Base-by-base conservation (phyloP, 2,329 filamentous ascomycete genomes). In the Cytospora leucostoma region DNA sequence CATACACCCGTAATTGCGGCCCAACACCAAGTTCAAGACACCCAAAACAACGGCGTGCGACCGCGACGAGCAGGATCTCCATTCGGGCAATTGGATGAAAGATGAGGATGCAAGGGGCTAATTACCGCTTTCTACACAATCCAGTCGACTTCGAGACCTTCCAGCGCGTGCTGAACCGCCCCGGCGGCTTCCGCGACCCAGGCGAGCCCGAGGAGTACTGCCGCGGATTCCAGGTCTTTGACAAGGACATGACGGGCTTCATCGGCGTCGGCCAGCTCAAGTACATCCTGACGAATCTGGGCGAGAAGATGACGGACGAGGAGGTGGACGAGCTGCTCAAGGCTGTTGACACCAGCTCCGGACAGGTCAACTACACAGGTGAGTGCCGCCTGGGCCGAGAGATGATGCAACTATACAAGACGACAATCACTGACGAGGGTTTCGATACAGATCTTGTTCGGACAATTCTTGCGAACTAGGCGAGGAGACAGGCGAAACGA, bases 251-350 rank as follows among this genome's bases (percentile, higher is more conserved):
- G 87, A 97, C 93, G 65, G 95, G 95, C 59, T 97, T 93, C 78
- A 98, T 99, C 75, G 95, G 94, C 62, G 94, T 98, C 68, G 95
- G 95, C 64, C 95, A 99, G 81, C 86, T 99, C 77, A 91, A 96
- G 80, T 99, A 99, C 81, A 94, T 99, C 76, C 80, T 99, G 73
- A 99, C 95, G 63, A 98, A 98, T 76, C 80, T 99, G 72, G 95
- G 95, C 72, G 95, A 99, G 88, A 98, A 98, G 85, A 97, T 99
- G 93, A 92, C 90, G 66, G 94, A 99, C 72, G 95, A 98, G 68
- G 95, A 99, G 83, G 95, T 99, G 56, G 94, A 98, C 77, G 95
- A 99, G 84, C 85, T 99, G 74, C 88, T 99, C 77, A 99, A 98
- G 88, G 93, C 93, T 0, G 94, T 98, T 68, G 95, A 99, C 76